Conservation (phyloP, 164 flowering plant species). For the Hamamelis virginiana region DNA sequence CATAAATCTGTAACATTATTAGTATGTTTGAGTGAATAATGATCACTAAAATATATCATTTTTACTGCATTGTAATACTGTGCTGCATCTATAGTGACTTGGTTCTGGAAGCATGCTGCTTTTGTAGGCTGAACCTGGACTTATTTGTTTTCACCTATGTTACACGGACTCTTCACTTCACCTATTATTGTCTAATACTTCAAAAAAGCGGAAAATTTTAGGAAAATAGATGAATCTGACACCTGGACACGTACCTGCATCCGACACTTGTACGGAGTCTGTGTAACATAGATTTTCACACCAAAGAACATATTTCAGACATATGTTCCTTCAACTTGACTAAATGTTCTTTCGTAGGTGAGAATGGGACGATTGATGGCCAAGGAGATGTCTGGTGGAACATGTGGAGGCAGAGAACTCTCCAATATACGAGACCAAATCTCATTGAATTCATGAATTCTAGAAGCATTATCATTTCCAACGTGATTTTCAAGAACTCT, state of each 20-base stretch:
- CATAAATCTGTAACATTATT: not conserved
- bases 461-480: slow-evolving; percentile 72
- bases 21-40: not conserved
- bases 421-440: slow-evolving; percentile 76
- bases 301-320: too few relatives aligned
- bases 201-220: too few relatives aligned
- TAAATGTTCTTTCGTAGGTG: slow-evolving; percentile 48
- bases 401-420: slow-evolving; percentile 89
- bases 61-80: not conserved
- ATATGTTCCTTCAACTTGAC: not conserved
- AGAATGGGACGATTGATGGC: slow-evolving; percentile 98
- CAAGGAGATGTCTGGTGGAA: slow-evolving; percentile 98
- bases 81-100: not conserved
- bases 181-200: too few relatives aligned
- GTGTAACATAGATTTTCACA: too few relatives aligned
- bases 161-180: too few relatives aligned
- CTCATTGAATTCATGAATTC: slow-evolving; percentile 85
- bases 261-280: too few relatives aligned
- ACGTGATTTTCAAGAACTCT: slow-evolving; percentile 75
- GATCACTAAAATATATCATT: not conserved
- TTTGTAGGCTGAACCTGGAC: too few relatives aligned
- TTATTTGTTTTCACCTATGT: too few relatives aligned
- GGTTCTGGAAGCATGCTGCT: too few relatives aligned
- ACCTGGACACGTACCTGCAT: too few relatives aligned
- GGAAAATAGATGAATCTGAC: too few relatives aligned